A percentile compares a stretch with the other conserved stretches of the same genome.
Evolutionary conservation across 805 yeast species (phyloP).

Genomic region (Candida fluviatilis): DNA sequence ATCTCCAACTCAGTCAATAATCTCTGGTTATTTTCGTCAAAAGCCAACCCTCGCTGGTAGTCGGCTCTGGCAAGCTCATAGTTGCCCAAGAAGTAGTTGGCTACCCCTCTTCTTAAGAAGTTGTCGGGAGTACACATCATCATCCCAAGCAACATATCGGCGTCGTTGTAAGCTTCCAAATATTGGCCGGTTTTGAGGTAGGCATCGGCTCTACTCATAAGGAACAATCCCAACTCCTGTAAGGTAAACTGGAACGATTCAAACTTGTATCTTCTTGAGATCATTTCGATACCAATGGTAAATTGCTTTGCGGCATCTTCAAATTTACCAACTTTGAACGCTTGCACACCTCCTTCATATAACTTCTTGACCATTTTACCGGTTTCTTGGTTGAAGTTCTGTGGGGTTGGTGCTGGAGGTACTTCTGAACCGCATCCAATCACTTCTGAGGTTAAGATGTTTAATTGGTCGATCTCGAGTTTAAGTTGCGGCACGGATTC

Average conservation of each 20-base stretch:
- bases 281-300: conserved; percentile 63
- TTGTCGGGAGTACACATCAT: conserved; percentile 63
- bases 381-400: conserved; percentile 52
- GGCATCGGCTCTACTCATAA: conserved; percentile 71
- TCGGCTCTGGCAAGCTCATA: conserved; percentile 59
- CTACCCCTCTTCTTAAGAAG: conserved; percentile 67
- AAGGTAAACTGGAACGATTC: conserved; percentile 70
- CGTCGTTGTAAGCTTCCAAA: conserved; percentile 62
- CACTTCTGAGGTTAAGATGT: conserved; percentile 33
- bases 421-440: conserved; percentile 43
- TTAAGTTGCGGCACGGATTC: conserved; percentile 24
- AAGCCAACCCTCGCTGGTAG: conserved; percentile 70
- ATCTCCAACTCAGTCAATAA: conserved; percentile 45
- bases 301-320: conserved; percentile 62
- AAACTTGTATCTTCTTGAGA: conserved; percentile 63
- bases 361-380: conserved; percentile 59
- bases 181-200: conserved; percentile 51
- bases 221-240: conserved; percentile 61
- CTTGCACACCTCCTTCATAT: conserved; percentile 58
- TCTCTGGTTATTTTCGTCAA: conserved; percentile 50
- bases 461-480: conserved; percentile 41
- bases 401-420: conserved; percentile 51
- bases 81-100: conserved; percentile 57
- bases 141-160: conserved; percentile 59
- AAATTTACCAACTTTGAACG: conserved; percentile 52